phyloP scores from a whole-genome alignment of 352 stramenopile genomes.

The Globisporangium parvum region DNA sequence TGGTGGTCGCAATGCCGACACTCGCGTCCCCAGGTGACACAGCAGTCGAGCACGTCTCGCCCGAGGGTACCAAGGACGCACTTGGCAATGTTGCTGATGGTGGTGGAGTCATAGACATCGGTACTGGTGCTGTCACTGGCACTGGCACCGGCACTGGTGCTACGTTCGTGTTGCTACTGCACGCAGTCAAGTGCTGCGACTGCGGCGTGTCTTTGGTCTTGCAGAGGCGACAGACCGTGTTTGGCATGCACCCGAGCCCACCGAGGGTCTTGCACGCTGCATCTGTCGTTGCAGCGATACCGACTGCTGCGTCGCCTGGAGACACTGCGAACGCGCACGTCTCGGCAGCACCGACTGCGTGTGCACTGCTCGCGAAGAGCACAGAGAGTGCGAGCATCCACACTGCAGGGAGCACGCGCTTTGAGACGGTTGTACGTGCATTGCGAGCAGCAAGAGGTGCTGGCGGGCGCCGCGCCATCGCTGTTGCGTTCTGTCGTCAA shows the following conservation, averaged over 20 bases:
- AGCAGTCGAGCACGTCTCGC: constrained; percentile 1
- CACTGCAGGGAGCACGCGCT: not conserved
- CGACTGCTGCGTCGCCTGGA: constrained; percentile 18
- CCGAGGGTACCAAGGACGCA: not conserved
- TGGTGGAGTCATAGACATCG: too few species aligned
- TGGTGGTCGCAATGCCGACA: constrained; percentile 11
- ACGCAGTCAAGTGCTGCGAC: constrained; percentile 4
- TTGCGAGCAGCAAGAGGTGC: not conserved
- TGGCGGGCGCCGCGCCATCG: too few species aligned
- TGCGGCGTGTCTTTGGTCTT: constrained; percentile 11
- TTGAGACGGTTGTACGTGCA: not conserved
- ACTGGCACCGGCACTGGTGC: not conserved
- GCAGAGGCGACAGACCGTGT: constrained; percentile 10
- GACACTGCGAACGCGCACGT: constrained; percentile 1
- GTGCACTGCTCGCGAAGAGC: not conserved
- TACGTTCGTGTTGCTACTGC: not conserved
- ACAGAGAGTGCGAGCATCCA: not conserved
- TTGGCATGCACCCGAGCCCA: constrained; percentile 8
- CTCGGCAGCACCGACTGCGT: not conserved
- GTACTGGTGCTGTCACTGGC: not conserved
- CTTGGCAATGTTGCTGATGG: not conserved
- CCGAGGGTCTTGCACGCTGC: constrained; percentile 9
- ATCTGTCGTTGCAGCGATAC: constrained; percentile 25
- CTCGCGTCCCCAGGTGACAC: constrained; percentile 9
- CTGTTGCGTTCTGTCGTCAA: not conserved